Evolutionary conservation across 805 yeast genomes (phyloP).

Genomic region (Spathaspora girioi): DNA sequence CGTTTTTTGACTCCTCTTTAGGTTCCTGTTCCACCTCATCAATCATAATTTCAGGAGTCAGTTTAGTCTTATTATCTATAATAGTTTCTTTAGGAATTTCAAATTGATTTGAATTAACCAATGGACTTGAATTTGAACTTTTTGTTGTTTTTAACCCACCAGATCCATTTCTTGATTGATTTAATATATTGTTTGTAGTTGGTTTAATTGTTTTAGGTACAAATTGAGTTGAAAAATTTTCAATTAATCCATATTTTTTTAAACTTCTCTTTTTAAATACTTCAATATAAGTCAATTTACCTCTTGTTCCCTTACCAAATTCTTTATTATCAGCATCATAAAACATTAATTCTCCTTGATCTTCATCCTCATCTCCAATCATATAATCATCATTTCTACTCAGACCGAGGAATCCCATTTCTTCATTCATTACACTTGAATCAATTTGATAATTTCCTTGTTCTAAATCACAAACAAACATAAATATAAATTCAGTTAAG

Average conservation of each 20-base stretch:
- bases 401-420: conserved; percentile 33
- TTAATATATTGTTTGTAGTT: conserved; percentile 8
- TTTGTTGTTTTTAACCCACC: neutral
- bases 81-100: conserved; percentile 41
- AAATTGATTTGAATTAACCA: conserved; percentile 23
- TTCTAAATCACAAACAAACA: conserved; percentile 38
- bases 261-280: conserved; percentile 40
- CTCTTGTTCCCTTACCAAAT: conserved; percentile 27
- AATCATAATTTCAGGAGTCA: conserved; percentile 4
- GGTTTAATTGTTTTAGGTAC: conserved; percentile 14
- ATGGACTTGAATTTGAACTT: conserved; percentile 12
- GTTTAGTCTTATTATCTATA: conserved; percentile 24
- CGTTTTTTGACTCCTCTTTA: neutral
- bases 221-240: conserved; percentile 33
- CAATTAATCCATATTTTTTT: conserved; percentile 36
- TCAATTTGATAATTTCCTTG: conserved; percentile 39
- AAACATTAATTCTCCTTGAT: conserved; percentile 38
- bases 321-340: conserved; percentile 35
- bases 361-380: conserved; percentile 45
- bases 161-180: conserved; percentile 8
- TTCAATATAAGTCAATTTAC: conserved; percentile 36
- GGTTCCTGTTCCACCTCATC: conserved; percentile 2
- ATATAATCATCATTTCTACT: conserved; percentile 37
- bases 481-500: conserved; percentile 38
- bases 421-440: conserved; percentile 27